phyloP scores from a whole-genome alignment of 805 yeast species.

The Blastobotrys parvus region DNA sequence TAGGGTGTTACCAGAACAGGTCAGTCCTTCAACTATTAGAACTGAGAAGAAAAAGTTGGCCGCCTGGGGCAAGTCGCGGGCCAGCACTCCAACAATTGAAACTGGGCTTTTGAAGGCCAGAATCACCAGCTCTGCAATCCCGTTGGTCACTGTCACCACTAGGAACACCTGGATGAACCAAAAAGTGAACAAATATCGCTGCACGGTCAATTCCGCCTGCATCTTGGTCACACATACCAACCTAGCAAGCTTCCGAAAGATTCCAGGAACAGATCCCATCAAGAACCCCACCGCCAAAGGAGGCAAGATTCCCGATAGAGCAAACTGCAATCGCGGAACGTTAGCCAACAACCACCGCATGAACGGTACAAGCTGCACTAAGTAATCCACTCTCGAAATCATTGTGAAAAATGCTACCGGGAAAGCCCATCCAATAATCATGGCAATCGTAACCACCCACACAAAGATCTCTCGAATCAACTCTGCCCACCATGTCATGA shows the following conservation, averaged over 20 bases:
- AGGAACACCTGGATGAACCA: conserved; percentile 75
- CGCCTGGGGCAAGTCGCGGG: conserved; percentile 74
- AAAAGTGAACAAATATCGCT: conserved; percentile 70
- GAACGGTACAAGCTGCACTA: conserved; percentile 54
- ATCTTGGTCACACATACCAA: conserved; percentile 54
- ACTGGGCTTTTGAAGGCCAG: conserved; percentile 61
- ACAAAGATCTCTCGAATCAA: conserved; percentile 38
- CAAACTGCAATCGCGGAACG: conserved; percentile 43
- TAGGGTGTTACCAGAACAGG: conserved; percentile 65
- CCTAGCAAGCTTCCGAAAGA: conserved; percentile 46
- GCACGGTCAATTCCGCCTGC: conserved; percentile 60
- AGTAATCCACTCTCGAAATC: conserved; percentile 62
- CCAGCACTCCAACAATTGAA: conserved; percentile 61
- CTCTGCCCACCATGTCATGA: conserved; percentile 30
- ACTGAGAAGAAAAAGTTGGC: conserved; percentile 81
- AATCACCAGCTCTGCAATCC: conserved; percentile 55
- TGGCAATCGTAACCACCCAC: conserved; percentile 35
- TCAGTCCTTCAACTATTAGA: conserved; percentile 62
- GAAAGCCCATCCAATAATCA: conserved; percentile 64
- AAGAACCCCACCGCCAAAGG: conserved; percentile 55
- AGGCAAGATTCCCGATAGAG: conserved; percentile 58
- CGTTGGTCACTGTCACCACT: conserved; percentile 78
- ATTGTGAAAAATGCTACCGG: conserved; percentile 79
- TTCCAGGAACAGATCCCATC: conserved; percentile 51
- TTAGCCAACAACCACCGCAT: conserved; percentile 45